A percentile compares a stretch with the other conserved stretches of the same genome.
These are phyloP conservation scores for Daldinia vernicosa DNA, from an alignment of 495 filamentous ascomycete species.

Conservation along the genomic window DNA sequence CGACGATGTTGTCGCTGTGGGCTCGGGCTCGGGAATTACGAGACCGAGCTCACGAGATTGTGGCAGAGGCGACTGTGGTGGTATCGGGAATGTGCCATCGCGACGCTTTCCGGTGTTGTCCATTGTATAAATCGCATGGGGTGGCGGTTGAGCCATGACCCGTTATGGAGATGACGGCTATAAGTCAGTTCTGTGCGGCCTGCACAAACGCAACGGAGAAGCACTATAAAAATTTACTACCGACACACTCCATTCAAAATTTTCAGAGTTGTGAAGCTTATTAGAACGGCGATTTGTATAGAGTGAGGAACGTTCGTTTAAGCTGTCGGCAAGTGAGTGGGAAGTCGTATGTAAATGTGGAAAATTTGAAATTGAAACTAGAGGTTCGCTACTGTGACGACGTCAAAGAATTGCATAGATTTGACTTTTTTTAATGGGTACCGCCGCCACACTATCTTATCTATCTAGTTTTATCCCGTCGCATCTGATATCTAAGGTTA, in stretches of 20 bases:
- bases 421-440: conserved; percentile 41
- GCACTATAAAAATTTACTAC: conserved; percentile 11
- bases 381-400: conserved; percentile 4
- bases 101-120: conserved; percentile 20
- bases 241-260: conserved; percentile 29
- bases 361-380: conserved; percentile 1
- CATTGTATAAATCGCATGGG: conserved; percentile 41
- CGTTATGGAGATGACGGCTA: conserved; percentile 4
- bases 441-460: conserved; percentile 31
- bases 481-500: conserved; percentile 5
- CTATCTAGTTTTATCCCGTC: conserved; percentile 21
- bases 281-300: neutral
- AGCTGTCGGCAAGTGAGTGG: neutral
- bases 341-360: conserved; percentile 1
- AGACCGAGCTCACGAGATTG: conserved; percentile 73
- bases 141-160: conserved; percentile 36
- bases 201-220: neutral
- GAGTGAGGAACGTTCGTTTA: neutral
- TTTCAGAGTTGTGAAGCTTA: neutral
- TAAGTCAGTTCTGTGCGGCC: neutral
- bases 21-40: conserved; percentile 57
- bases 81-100: conserved; percentile 14
- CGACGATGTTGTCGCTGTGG: conserved; percentile 47
- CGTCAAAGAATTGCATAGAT: conserved; percentile 20
- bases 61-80: conserved; percentile 48